Evolutionary conservation across 352 stramenopile species (phyloP), one percentile per base, ranked within the genome.

Genomic region (Blastocystis sp.): DNA sequence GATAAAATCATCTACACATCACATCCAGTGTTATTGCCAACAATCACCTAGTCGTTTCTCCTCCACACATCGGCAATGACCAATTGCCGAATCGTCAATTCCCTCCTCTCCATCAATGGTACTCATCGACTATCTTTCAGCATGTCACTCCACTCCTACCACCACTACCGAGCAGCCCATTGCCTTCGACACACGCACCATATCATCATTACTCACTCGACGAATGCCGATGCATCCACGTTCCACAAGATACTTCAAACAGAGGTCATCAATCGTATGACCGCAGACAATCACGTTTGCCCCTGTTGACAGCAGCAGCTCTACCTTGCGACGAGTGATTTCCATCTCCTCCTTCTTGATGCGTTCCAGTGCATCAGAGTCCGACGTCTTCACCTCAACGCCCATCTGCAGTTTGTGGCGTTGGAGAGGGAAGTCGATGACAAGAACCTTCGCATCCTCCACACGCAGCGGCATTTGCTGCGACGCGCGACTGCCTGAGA

Each of bases 201-300:
- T 90, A 92, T 99, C 97, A 90, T 99, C 97, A 91, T 98, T 98
- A 91, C 98, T 97, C 63, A 97, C 97, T 30, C 98, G 95, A 90
- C 97, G 95, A 56, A 98, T 95, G 79, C 95, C 97, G 91, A 99
- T 98, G 90, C 94, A 96, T 34, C 95, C 95, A 0, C 95, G 95
- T 92, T 99, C 96, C 30, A 99, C 97, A 93, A 99, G 99, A 93
- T 99, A 99, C 92, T 99, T 99, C 90, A 99, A 95, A 90, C 96
- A 99, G 50, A 99, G 91, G 92, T 99, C 98, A 91, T 99, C 97
- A 90, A 99, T 98, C 89, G 97, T 97, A 93, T 99, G 99, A 76
- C 97, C 98, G n/a, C 96, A 99, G 63, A 99, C 92, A 45, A 99
- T 96, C 41, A 99, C 97, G 87, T 98, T 98, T 62, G 97, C 97